phyloP scores from a whole-genome alignment of 129 eudicot species.

The Smallanthus sonchifolius region DNA sequence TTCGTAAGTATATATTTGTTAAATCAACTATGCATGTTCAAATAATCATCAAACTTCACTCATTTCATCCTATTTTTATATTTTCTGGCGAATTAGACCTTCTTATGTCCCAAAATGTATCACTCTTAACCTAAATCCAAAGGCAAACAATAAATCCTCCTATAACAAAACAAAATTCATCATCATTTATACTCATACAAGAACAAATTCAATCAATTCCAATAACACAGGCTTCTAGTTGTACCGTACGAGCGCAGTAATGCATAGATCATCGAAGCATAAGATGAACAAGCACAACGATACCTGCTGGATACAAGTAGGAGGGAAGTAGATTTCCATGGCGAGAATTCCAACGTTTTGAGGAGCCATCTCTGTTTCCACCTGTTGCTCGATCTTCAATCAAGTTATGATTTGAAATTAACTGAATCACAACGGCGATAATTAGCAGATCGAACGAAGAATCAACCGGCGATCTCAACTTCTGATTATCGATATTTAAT shows the following conservation, averaged over 20 bases:
- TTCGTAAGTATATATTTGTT: background rate
- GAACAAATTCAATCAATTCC: background rate
- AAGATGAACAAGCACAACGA: background rate
- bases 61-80: background rate
- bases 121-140: background rate
- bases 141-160: slow-evolving; percentile 1
- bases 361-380: slow-evolving; percentile 55
- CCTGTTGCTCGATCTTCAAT: slow-evolving; percentile 12
- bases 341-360: slow-evolving; percentile 97
- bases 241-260: background rate
- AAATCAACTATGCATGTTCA: slow-evolving; percentile 13
- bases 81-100: background rate
- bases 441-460: slow-evolving; percentile 16
- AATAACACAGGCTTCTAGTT: background rate
- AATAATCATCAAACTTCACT: slow-evolving; percentile 19
- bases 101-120: slow-evolving; percentile 6
- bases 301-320: slow-evolving; percentile 96
- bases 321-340: slow-evolving; percentile 97
- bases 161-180: background rate
- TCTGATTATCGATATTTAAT: background rate
- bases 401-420: background rate
- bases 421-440: slow-evolving; percentile 10
- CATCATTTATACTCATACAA: background rate
- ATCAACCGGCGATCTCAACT: slow-evolving; percentile 1
- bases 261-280: slow-evolving; percentile 4